A percentile compares a stretch with the other conserved stretches of the same genome.
Conservation (phyloP, 192 early-diverging fungal genomes). For the Coemansia erecta region DNA sequence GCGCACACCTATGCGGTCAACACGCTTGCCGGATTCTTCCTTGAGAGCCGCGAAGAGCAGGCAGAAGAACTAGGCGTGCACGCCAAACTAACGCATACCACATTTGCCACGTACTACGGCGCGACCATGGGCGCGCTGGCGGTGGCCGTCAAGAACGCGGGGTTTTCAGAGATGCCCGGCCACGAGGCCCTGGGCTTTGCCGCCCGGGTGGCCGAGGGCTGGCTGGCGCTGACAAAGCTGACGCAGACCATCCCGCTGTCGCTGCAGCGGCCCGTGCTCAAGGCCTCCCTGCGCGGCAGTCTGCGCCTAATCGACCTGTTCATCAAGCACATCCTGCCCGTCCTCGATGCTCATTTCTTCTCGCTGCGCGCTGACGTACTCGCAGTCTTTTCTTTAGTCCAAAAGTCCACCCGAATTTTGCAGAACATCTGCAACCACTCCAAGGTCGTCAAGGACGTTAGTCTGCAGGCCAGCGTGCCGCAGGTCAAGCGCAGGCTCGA, state of each 20-base stretch:
- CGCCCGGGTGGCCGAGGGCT: constrained; percentile 20
- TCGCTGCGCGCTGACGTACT: constrained; percentile 21
- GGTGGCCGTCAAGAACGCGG: constrained; percentile 12
- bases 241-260: constrained; percentile 19
- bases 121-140: constrained; percentile 23
- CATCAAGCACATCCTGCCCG: constrained; percentile 24
- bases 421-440: constrained; percentile 77
- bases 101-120: constrained; percentile 41
- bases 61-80: neutral
- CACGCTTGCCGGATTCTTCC: constrained; percentile 2
- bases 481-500: constrained; percentile 68
- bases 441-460: constrained; percentile 65
- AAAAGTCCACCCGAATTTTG: constrained; percentile 45
- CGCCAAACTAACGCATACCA: constrained; percentile 13
- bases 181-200: constrained; percentile 25
- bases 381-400: constrained; percentile 30
- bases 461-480: constrained; percentile 64
- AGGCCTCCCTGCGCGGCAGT: constrained; percentile 29
- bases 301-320: constrained; percentile 33
- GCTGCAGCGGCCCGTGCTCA: constrained; percentile 19
- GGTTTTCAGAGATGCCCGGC: constrained; percentile 8
- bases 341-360: constrained; percentile 35
- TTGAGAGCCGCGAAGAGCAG: too few relatives aligned
- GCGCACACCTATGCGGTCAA: constrained; percentile 21
- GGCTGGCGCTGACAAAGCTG: constrained; percentile 31